Conservation (phyloP, 2,329 filamentous ascomycete species). For the Leptographium galeiforme region DNA sequence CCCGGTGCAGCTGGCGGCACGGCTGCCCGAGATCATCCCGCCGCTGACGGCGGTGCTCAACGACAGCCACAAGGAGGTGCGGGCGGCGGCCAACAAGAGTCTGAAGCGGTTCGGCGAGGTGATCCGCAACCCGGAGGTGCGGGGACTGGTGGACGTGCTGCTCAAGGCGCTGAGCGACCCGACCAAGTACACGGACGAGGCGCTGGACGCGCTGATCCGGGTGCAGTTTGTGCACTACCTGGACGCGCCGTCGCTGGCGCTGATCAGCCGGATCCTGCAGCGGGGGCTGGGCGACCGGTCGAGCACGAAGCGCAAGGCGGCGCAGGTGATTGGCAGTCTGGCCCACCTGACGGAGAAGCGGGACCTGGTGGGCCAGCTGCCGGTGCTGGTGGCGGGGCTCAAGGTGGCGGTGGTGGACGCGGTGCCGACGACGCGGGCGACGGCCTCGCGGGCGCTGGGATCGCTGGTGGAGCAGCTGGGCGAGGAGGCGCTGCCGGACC, state of each 20-base stretch:
- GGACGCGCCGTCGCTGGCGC: constrained; percentile 88
- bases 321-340: constrained; percentile 94
- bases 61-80: constrained; percentile 96
- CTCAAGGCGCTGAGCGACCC: constrained; percentile 95
- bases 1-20: constrained; percentile 82
- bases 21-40: constrained; percentile 91
- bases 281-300: constrained; percentile 84
- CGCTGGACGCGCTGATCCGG: constrained; percentile 86
- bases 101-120: constrained; percentile 97
- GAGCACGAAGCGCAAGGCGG: constrained; percentile 87
- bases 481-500: constrained; percentile 89
- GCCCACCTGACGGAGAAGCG: constrained; percentile 95
- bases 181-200: constrained; percentile 92
- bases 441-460: constrained; percentile 86
- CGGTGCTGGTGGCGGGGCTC: constrained; percentile 81
- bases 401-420: constrained; percentile 86
- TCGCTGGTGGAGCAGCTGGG: constrained; percentile 97
- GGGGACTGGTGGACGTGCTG: constrained; percentile 77
- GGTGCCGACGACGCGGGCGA: constrained; percentile 89
- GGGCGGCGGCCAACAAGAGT: constrained; percentile 82
- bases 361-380: constrained; percentile 80
- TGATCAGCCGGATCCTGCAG: constrained; percentile 91
- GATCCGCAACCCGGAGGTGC: constrained; percentile 95
- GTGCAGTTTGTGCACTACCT: constrained; percentile 97
- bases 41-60: constrained; percentile 88